These are phyloP conservation scores for Colletotrichum lini DNA, from an alignment of 2,329 filamentous ascomycete species.

Conservation along the genomic window DNA sequence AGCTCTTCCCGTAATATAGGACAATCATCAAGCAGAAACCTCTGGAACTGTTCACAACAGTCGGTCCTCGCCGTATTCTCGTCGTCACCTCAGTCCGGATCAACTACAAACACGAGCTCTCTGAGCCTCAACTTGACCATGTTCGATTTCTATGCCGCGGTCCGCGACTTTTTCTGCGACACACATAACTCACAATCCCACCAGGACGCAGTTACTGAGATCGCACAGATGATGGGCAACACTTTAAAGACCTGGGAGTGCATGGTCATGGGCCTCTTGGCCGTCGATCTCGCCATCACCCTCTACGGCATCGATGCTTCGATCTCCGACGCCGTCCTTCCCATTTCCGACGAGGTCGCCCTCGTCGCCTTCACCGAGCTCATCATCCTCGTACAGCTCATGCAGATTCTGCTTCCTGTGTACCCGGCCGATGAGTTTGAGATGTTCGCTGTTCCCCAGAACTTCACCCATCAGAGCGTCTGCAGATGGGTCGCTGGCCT, in stretches of 20 bases:
- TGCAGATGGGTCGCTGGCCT: slow-evolving; percentile 22
- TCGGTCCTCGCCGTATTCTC: background rate
- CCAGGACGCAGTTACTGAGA: background rate
- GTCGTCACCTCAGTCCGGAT: background rate
- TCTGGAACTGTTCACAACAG: background rate
- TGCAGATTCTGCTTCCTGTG: slow-evolving; percentile 13
- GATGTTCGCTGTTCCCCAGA: background rate
- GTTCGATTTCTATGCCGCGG: background rate
- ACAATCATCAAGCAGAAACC: too few species aligned
- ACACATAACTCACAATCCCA: too few species aligned
- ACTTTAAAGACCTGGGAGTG: slow-evolving; percentile 20
- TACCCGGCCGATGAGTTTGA: slow-evolving; percentile 2
- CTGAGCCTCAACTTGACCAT: background rate
- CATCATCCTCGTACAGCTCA: slow-evolving; percentile 14
- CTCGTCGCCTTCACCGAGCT: slow-evolving; percentile 28
- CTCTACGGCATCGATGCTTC: slow-evolving; percentile 26
- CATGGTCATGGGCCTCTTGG: background rate
- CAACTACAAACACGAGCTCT: background rate
- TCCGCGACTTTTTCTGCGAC: background rate
- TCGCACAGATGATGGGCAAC: background rate
- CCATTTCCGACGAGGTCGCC: background rate
- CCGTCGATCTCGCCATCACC: slow-evolving; percentile 15
- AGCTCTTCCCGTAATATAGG: too few species aligned
- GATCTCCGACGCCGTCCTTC: slow-evolving; percentile 17
- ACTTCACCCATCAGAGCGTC: background rate